Conservation (phyloP, 306 rosid species). For the Casuarina equisetifolia region DNA sequence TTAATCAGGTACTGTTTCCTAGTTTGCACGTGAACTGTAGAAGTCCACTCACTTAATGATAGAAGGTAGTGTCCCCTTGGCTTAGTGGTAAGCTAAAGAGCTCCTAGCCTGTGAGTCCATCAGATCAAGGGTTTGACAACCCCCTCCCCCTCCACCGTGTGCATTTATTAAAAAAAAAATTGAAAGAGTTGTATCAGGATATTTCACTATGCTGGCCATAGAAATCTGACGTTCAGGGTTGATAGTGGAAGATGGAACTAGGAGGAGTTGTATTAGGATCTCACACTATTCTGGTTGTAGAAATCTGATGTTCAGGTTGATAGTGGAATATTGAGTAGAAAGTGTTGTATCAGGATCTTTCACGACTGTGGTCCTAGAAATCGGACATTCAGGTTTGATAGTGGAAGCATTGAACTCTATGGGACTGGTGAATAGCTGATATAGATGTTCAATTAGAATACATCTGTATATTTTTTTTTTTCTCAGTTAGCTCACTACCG, state of each 20-base stretch:
- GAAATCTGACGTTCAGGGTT: too few relatives aligned
- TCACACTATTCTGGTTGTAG: too few relatives aligned
- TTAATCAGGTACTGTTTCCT: conserved; percentile 62
- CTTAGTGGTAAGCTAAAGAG: too few relatives aligned
- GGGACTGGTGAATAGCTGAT: conserved; percentile 20
- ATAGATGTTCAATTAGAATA: conserved; percentile 10
- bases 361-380: conserved; percentile 17
- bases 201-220: too few relatives aligned
- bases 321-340: not conserved
- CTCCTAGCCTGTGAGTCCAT: too few relatives aligned
- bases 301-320: too few relatives aligned
- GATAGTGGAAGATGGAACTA: too few relatives aligned
- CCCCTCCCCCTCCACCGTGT: too few relatives aligned
- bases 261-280: too few relatives aligned
- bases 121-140: too few relatives aligned
- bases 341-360: conserved; percentile 24
- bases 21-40: conserved; percentile 8
- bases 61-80: not conserved
- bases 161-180: too few relatives aligned
- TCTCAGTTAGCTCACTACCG: conserved; percentile 21
- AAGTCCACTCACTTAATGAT: conserved; percentile 13
- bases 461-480: conserved; percentile 17
- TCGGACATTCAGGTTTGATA: conserved; percentile 15
- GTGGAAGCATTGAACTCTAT: conserved; percentile 10
- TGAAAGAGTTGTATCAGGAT: too few relatives aligned